phyloP scores from a whole-genome alignment of 208 protist species.

The Phytomonas francai region DNA sequence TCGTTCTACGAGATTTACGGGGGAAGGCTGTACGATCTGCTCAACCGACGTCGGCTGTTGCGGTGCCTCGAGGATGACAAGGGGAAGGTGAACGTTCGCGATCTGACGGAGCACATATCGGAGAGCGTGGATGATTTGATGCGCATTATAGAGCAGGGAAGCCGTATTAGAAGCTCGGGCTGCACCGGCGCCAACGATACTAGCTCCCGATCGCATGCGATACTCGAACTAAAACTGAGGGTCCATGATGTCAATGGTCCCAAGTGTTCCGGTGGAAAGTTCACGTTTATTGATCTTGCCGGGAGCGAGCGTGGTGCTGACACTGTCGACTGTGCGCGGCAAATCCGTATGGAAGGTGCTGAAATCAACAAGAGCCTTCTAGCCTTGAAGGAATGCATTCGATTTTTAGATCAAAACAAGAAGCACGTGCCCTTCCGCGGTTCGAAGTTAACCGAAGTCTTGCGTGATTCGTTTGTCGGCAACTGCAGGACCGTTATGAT shows the following conservation, averaged over 20 bases:
- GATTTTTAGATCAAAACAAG: slow-evolving; percentile 59
- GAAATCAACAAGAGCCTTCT: slow-evolving; percentile 88
- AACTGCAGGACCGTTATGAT: slow-evolving; percentile 93
- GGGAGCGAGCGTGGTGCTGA: slow-evolving; percentile 86
- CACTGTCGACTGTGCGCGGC: slow-evolving; percentile 68
- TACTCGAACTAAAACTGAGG: slow-evolving; percentile 77
- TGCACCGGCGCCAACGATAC: slow-evolving; percentile 92
- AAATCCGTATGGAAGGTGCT: slow-evolving; percentile 81
- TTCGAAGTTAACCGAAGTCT: slow-evolving; percentile 90
- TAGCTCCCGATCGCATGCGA: slow-evolving; percentile 93
- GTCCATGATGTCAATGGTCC: background rate
- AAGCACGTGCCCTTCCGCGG: slow-evolving; percentile 90
- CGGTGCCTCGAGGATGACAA: slow-evolving; percentile 61
- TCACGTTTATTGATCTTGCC: slow-evolving; percentile 90
- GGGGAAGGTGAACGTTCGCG: slow-evolving; percentile 52
- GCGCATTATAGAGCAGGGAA: slow-evolving; percentile 79
- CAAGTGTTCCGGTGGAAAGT: slow-evolving; percentile 26
- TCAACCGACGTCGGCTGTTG: slow-evolving; percentile 58
- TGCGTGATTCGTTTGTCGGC: slow-evolving; percentile 81
- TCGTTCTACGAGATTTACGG: slow-evolving; percentile 87
- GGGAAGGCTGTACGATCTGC: slow-evolving; percentile 65
- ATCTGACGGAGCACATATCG: slow-evolving; percentile 48
- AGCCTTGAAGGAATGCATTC: slow-evolving; percentile 86
- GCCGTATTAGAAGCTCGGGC: slow-evolving; percentile 64
- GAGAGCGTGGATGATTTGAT: slow-evolving; percentile 44